Evolutionary conservation across 345 rosid species (phyloP), one percentile per base, ranked within the genome.

Genomic region (Ceriops decandra): DNA sequence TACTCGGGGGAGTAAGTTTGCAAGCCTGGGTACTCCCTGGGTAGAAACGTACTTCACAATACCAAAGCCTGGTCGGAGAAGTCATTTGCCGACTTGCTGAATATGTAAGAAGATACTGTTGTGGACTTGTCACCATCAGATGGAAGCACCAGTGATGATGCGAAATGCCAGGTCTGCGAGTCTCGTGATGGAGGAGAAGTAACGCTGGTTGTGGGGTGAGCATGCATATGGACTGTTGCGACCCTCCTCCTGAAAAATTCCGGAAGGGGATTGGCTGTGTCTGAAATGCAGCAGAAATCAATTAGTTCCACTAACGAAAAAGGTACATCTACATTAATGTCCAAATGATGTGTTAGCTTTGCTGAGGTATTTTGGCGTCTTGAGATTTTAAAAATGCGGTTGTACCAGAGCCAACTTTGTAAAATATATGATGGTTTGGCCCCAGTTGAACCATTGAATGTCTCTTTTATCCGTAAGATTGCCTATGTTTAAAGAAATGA

Each of bases 1-100:
- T 92, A 95, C 82, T 59, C 92, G 66, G 99, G 90, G 68, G 98
- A 95, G 80, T 90, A 88, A 49, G 92, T 92, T 8, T 95, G 99
- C 83, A 95, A 92, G 73, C 88, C 93, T 16, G 96, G 99, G 15
- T 86, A 84, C 57, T 67, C 98, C 36, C 90, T 92, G 19, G 93
- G 90, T 51, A 86, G 76, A 68, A 91, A 95, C 59, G 96, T 92
- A 21, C 86, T 90, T 21, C 90, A 84, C 78, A 82, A 83, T 61
- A 90, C 97, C 24, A 22, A 22, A 22, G 24, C 24, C 24, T 22
- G 24, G 24, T 22, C 24, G 24, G 24, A 22, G 24, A 22, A 22
- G 24, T 22, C 24, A 22, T 22, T 22, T 22, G 24, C 24, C 0
- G 24, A 22, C 24, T 22, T 22, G 24, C 24, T 22, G 24, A 22